These are phyloP conservation scores for Colletotrichum liaoningense DNA, from an alignment of 2,329 filamentous ascomycete species.

Conservation along the genomic window DNA sequence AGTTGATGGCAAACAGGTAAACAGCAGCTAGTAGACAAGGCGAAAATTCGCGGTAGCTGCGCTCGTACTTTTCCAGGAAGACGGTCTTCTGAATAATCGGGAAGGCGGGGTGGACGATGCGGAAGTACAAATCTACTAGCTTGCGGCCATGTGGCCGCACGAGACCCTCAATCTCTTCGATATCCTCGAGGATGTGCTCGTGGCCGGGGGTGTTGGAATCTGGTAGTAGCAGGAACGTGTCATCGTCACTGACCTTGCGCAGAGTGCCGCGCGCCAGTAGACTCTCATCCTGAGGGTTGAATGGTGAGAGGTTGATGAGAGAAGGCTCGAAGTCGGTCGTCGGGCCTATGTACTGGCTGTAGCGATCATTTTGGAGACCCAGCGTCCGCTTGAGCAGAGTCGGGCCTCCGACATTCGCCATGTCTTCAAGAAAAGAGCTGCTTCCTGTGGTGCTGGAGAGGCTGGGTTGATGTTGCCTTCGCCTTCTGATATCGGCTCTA, in stretches of 20 bases:
- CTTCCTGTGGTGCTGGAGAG: constrained; percentile 72
- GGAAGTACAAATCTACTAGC: constrained; percentile 85
- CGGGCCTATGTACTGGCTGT: constrained; percentile 85
- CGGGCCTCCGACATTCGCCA: constrained; percentile 76
- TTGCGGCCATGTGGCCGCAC: constrained; percentile 82
- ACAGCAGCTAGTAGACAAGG: constrained; percentile 83
- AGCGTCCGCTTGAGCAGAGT: constrained; percentile 76
- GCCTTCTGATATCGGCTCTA: constrained; percentile 64
- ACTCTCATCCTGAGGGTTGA: constrained; percentile 85
- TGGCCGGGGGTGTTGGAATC: constrained; percentile 79
- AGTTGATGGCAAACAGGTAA: constrained; percentile 88
- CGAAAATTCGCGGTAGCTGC: constrained; percentile 78
- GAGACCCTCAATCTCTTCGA: constrained; percentile 79
- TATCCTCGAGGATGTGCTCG: constrained; percentile 75
- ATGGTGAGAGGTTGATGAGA: constrained; percentile 83
- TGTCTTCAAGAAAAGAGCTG: constrained; percentile 74
- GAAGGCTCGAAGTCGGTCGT: constrained; percentile 87
- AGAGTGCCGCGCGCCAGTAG: constrained; percentile 76
- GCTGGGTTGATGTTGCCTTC: constrained; percentile 66
- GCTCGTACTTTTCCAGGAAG: constrained; percentile 82
- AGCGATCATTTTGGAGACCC: constrained; percentile 81
- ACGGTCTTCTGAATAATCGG: constrained; percentile 86
- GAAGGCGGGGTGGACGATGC: constrained; percentile 82
- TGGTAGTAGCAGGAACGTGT: constrained; percentile 84
- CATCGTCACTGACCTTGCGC: constrained; percentile 79